Base-by-base conservation (phyloP, 2,329 filamentous ascomycete genomes). In the Dothistroma pini region DNA sequence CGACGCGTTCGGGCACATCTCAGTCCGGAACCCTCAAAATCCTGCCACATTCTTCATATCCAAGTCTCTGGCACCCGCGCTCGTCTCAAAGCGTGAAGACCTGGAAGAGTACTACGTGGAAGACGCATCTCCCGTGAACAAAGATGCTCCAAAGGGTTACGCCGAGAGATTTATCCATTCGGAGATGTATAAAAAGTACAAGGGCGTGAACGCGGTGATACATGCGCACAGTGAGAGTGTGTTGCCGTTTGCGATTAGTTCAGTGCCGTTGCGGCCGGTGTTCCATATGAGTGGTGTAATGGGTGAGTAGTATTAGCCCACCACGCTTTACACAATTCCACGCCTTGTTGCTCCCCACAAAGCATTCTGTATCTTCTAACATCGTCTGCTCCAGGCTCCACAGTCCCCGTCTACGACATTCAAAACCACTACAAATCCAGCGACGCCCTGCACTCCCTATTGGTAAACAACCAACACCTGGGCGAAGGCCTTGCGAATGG, bases 241-340 rank as follows among this genome's bases (percentile, higher is more conserved):
- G 2, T 60, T 80, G 22, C 78, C 78, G 0, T 81, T 78, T 61
- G 72, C 72, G 48, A 70, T 79, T 29, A 75, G 73, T 29, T 68
- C 72, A 14, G 74, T 78, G n/a, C 76, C 77, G 0, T 68, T 83
- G 61, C 71, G 71, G 7, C 75, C 81, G 2, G 70, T 73, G 38
- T 72, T 69, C 54, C 77, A 80, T 62, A 79, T 78, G 77, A 77
- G 74, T 8, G 78, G 77, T 16, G 77, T 79, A 25, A 68, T 79
- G 32, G 77, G 76, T 75, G 64, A 47, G 66, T 60, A 31, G 35
- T 32, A 48, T 6, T 10, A 19, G 12, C 25, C 14, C 21, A 25
- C 56, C 29, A 32, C 34, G 44, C 21, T 19, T 38, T 29, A 16
- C 44, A 35, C n/a, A 44, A 21, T 14, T 21, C 25, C 48, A 16